Base-by-base conservation (phyloP, 306 rosid species). In the Castanopsis chinensis region DNA sequence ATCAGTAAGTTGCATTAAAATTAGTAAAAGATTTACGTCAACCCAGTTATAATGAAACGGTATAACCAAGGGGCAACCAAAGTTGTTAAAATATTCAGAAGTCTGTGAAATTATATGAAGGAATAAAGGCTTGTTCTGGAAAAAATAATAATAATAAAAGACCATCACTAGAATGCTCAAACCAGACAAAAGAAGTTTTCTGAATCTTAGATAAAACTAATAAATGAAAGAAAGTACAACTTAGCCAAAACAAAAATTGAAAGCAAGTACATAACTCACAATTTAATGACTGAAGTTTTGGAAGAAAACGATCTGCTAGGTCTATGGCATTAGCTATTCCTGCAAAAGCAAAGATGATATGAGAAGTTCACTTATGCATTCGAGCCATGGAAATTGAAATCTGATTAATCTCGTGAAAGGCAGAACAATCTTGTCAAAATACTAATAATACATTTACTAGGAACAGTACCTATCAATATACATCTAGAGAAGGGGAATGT, bases 291-390 rank as follows among this genome's bases (percentile, higher is more conserved):
- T 89, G 88, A 57, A 95, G 97, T 80, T 88, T 89, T 19, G 99
- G 99, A 80, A 95, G 94, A 80, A 93, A 95, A 57, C 98, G 98
- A 81, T 90, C 99, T 25, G 99, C 94, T 32, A 95, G 88, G 75
- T 95, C 97, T 23, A 95, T 95, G 64, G 99, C 97, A 89, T 95
- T 95, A 10, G 99, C 97, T 67, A 93, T 87, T 71, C 98, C 99
- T 95, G 88, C 57, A 81, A 79, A 73, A 28, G 8, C 27, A 78
- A 71, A 33, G 73, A 57, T 14, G 55, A 55, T 10, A 70, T 35
- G 18, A 76, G 64, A 41, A 4, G 30, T 33, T 35, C 53, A 60
- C 17, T 10, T 32, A 70, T 43, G 32, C 21, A 21, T 37, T 37
- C 15, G 11, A 20, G 37, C 15, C 74, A 49, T 32, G 27, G 56